Evolutionary conservation across 495 filamentous ascomycete species (phyloP).

Genomic region (Pseudevernia furfuracea): DNA sequence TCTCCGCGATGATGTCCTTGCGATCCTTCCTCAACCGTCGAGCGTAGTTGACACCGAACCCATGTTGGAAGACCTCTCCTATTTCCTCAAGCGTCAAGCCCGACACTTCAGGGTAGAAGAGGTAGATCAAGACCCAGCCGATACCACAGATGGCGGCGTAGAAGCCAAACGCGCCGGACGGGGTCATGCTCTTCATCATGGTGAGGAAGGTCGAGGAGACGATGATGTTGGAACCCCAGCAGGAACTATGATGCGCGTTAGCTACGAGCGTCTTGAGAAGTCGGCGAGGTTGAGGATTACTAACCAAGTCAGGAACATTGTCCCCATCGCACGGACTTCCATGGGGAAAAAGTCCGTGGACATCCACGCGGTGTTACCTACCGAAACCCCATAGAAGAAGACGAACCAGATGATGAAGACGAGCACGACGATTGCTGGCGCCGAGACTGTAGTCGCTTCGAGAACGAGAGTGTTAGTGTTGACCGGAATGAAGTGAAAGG

Average conservation of each 20-base stretch:
- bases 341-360: conserved; percentile 46
- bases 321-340: conserved; percentile 46
- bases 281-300: not conserved
- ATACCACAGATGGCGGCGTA: conserved; percentile 43
- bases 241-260: conserved; percentile 21
- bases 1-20: conserved; percentile 9
- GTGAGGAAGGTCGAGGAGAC: conserved; percentile 46
- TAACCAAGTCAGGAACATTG: conserved; percentile 43
- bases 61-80: conserved; percentile 41
- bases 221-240: conserved; percentile 48
- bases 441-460: conserved; percentile 27
- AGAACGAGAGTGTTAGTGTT: conserved; percentile 31
- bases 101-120: conserved; percentile 46
- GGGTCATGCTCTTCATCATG: conserved; percentile 42
- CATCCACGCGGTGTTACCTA: conserved; percentile 47
- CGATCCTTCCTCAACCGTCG: conserved; percentile 29
- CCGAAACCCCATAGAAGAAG: conserved; percentile 38
- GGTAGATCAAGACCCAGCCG: conserved; percentile 40
- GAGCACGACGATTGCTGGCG: conserved; percentile 38
- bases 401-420: conserved; percentile 44
- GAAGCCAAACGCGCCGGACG: conserved; percentile 46
- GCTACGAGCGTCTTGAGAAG: not conserved
- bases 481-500: conserved; percentile 45
- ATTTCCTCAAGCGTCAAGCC: conserved; percentile 46
- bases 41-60: conserved; percentile 41